These are phyloP conservation scores for Aspergillus ellipticus DNA, from an alignment of 495 filamentous ascomycete genomes.

Conservation along the genomic window DNA sequence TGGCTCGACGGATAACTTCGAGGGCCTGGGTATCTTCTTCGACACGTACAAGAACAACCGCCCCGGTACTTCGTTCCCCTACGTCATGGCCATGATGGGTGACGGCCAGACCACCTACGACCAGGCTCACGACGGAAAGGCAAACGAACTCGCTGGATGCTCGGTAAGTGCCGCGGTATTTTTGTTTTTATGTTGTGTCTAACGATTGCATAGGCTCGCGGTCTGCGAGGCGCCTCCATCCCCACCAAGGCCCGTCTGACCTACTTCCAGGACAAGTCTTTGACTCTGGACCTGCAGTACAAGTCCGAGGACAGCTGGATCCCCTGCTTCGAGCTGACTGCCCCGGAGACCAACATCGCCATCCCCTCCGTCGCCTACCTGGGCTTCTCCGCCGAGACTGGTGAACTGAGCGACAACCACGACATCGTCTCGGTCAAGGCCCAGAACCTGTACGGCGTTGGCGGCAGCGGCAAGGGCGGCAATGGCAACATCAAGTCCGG, in stretches of 20 bases:
- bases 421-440: constrained; percentile 88
- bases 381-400: constrained; percentile 93
- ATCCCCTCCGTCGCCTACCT: constrained; percentile 91
- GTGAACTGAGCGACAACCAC: constrained; percentile 95
- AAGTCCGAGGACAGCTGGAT: constrained; percentile 85
- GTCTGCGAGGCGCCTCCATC: constrained; percentile 71
- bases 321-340: constrained; percentile 72
- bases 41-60: constrained; percentile 99
- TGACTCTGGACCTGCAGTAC: constrained; percentile 91
- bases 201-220: constrained; percentile 58
- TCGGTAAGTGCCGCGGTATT: constrained; percentile 51
- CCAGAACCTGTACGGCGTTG: constrained; percentile 80
- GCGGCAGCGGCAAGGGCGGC: constrained; percentile 27
- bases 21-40: constrained; percentile 94
- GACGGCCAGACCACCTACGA: constrained; percentile 89
- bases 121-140: constrained; percentile 92
- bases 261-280: constrained; percentile 93
- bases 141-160: constrained; percentile 88
- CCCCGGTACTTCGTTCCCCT: constrained; percentile 91
- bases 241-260: constrained; percentile 86
- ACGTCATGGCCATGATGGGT: constrained; percentile 97
- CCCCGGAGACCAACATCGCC: constrained; percentile 63
- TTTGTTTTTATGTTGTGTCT: neutral
- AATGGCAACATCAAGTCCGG: constrained; percentile 40
- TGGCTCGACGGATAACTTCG: constrained; percentile 81